Evolutionary conservation across 345 rosid species (phyloP).

Genomic region (Citrus cavaleriei): DNA sequence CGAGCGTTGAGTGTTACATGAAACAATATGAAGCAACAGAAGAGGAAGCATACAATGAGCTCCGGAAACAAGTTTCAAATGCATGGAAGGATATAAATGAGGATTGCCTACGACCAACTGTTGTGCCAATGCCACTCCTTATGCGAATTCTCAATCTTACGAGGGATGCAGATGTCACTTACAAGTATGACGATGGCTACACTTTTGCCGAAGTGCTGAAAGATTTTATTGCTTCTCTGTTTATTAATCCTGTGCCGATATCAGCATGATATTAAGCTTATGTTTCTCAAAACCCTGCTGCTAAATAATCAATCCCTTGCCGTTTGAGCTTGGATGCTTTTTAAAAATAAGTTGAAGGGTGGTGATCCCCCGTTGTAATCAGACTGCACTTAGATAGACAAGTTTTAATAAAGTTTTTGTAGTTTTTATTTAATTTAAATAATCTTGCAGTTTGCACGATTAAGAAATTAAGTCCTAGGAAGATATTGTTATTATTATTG

Average conservation of each 20-base stretch:
- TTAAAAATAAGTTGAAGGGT: no score
- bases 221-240: slow-evolving; percentile 7
- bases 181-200: not conserved
- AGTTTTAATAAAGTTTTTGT: no score
- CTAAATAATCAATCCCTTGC: no score
- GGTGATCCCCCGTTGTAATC: no score
- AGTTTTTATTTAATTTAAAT: no score
- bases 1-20: slow-evolving; percentile 22
- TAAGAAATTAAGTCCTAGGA: no score
- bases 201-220: slow-evolving; percentile 10
- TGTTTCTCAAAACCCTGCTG: not conserved
- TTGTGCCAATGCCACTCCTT: slow-evolving; percentile 15
- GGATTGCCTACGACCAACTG: slow-evolving; percentile 11
- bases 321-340: no score
- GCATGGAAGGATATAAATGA: slow-evolving; percentile 40
- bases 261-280: not conserved
- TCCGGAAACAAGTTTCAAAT: not conserved
- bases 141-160: slow-evolving; percentile 17
- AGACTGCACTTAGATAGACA: no score
- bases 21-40: slow-evolving; percentile 14
- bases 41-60: slow-evolving; percentile 12
- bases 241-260: slow-evolving; percentile 13
- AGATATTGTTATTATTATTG: no score
- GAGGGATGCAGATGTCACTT: not conserved
- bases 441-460: no score